Base-by-base conservation (phyloP, 768 basidiomycete species). In the Russula ochroleuca region DNA sequence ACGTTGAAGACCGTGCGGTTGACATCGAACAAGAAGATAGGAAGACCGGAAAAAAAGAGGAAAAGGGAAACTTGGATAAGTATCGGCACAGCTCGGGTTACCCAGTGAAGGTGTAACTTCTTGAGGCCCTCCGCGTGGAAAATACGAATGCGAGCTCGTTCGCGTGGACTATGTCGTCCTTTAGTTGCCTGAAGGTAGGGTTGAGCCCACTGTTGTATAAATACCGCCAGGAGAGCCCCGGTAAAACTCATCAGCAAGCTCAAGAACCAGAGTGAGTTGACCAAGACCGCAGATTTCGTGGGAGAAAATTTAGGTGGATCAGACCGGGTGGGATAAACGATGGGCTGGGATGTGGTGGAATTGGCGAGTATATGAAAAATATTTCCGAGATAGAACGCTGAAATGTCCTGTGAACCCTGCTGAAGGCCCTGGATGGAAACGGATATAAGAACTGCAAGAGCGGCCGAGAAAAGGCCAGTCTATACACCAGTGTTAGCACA, bases 1-100 rank as follows among this genome's bases (percentile, higher is more conserved):
- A 45, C 8, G n/a, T 0, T n/a, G 41, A 43, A 43, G 40, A 69
- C 57, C 23, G 54, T 57, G 8, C 19, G 21, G 48, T 70, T 69
- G 53, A 70, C 69, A 8, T 75, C 70, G 61, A 71, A 71, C 33
- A 83, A 72, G 69, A 83, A 81, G 13, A 76, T 74, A 38, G 80
- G 69, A 35, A 84, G 74, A 47, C 80, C 79, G 35, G 78, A 75
- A 69, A 85, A 78, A 70, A 83, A 83, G 9, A 83, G 73, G 25
- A 81, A 75, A 19, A 83, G 72, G 2, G 81, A 79, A 7, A 79
- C 70, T 62, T 83, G 82, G 21, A 84, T 75, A 9, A 83, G 74
- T 11, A 43, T 19, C 3, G 41, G 41, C 17, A 43, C 41, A 7
- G 41, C 41, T 45, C 78, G 75, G 5, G 82, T 78, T 5, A 81